A percentile compares a stretch with the other conserved stretches of the same genome.
Evolutionary conservation across 495 filamentous ascomycete genomes (phyloP).

Genomic region (Neurospora sp.): DNA sequence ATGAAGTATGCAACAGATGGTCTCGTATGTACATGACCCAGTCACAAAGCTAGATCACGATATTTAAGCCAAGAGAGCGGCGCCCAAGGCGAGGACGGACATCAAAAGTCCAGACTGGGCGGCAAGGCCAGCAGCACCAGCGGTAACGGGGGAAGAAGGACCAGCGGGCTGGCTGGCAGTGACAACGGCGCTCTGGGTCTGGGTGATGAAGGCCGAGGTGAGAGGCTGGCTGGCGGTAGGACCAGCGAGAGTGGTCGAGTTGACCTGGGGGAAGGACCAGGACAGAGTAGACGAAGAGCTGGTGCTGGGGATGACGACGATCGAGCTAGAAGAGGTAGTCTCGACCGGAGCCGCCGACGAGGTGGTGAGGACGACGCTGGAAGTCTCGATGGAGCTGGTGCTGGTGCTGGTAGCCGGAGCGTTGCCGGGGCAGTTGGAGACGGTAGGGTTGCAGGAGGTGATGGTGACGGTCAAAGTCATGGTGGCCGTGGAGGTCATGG

Average conservation of each 20-base stretch:
- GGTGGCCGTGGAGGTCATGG: constrained; percentile 33
- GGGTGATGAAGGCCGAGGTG: constrained; percentile 15
- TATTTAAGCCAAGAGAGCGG: constrained; percentile 32
- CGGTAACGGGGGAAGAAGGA: constrained; percentile 15
- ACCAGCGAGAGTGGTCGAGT: constrained; percentile 27
- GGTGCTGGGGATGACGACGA: neutral
- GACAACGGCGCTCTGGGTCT: constrained; percentile 16
- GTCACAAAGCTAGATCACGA: neutral
- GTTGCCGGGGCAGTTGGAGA: constrained; percentile 34
- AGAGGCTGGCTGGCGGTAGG: constrained; percentile 28
- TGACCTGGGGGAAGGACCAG: constrained; percentile 22
- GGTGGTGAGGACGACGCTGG: neutral
- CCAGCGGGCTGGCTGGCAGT: constrained; percentile 13
- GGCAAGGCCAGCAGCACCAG: constrained; percentile 24
- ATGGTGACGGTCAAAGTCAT: constrained; percentile 38
- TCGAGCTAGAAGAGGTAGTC: constrained; percentile 2
- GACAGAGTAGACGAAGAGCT: constrained; percentile 11
- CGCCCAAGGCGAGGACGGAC: constrained; percentile 30
- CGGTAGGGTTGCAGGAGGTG: constrained; percentile 35
- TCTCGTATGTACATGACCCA: neutral
- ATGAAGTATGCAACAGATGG: constrained; percentile 3
- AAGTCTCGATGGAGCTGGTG: constrained; percentile 6
- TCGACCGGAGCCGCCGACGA: neutral
- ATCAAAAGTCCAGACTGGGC: constrained; percentile 33
- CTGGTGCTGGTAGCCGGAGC: constrained; percentile 18